These are phyloP conservation scores for Talaromyces sp. DNA, from an alignment of 2,329 filamentous ascomycete genomes.

Conservation along the genomic window DNA sequence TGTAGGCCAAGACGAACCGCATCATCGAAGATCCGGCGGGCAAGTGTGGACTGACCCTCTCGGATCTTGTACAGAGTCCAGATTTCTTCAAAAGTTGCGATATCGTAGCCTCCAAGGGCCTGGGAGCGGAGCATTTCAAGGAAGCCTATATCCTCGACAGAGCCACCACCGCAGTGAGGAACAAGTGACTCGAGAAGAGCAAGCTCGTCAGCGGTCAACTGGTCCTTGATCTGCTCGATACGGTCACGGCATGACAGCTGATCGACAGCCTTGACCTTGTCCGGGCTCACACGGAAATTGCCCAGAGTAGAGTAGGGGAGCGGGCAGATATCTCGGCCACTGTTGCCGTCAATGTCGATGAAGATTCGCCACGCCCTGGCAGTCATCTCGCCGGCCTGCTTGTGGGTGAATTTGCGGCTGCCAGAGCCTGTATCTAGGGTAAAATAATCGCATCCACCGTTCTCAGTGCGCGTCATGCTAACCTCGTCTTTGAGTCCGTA, in stretches of 20 bases:
- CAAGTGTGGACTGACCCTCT: conserved; percentile 32
- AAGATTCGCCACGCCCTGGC: conserved; percentile 8
- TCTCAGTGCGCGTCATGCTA: conserved; percentile 23
- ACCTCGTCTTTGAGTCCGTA: conserved; percentile 45
- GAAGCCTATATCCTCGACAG: conserved; percentile 26
- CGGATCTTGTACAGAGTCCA: conserved; percentile 32
- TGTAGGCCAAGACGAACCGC: conserved; percentile 26
- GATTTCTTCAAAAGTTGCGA: conserved; percentile 27
- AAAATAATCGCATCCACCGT: conserved; percentile 21
- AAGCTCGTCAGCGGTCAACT: conserved; percentile 31
- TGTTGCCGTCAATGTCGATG: conserved; percentile 14
- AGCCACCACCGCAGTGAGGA: conserved; percentile 29
- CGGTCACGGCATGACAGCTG: conserved; percentile 29
- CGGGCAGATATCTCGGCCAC: conserved; percentile 11
- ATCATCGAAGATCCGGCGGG: conserved; percentile 30
- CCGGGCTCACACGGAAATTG: background rate
- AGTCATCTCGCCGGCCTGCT: conserved; percentile 11
- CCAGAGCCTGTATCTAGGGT: conserved; percentile 17
- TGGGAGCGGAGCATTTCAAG: conserved; percentile 28
- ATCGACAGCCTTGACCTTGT: conserved; percentile 5
- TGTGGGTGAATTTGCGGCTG: conserved; percentile 8
- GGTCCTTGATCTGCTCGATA: conserved; percentile 30
- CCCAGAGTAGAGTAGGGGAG: conserved; percentile 6
- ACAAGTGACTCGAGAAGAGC: conserved; percentile 28
- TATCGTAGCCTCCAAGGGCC: conserved; percentile 24